Conservation (phyloP, 345 rosid genomes). For the Gossypium australe region DNA sequence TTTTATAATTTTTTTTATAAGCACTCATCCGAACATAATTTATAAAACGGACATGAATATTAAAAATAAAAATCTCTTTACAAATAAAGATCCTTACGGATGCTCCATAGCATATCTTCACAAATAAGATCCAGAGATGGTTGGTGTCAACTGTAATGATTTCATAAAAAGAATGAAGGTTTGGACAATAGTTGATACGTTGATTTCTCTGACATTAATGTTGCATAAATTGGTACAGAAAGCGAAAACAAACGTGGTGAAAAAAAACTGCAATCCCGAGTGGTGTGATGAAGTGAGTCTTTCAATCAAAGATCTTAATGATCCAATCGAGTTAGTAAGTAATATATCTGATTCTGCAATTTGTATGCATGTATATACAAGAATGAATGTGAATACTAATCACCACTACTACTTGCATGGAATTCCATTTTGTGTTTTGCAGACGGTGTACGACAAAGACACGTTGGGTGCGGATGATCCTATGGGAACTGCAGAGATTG, state of each 20-base stretch:
- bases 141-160: neutral
- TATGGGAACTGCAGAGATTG: slow-evolving; percentile 81
- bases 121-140: too few relatives aligned
- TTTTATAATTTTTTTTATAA: too few relatives aligned
- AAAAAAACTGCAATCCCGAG: slow-evolving; percentile 68
- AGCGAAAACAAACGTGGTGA: slow-evolving; percentile 55
- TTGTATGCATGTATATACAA: neutral
- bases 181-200: neutral
- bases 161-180: neutral
- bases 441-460: slow-evolving; percentile 78
- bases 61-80: too few relatives aligned
- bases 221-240: slow-evolving; percentile 39
- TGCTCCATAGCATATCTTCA: too few relatives aligned
- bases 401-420: neutral
- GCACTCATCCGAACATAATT: too few relatives aligned
- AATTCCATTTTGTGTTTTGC: neutral
- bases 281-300: slow-evolving; percentile 85
- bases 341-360: neutral
- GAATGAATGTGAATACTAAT: neutral
- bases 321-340: slow-evolving; percentile 58
- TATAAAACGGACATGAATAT: too few relatives aligned
- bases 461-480: slow-evolving; percentile 59
- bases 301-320: slow-evolving; percentile 34
- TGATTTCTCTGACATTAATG: neutral
- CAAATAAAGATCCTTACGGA: too few relatives aligned